Evolutionary conservation across 2,329 filamentous ascomycete species (phyloP).

Genomic region (Coniochaeta sp.): DNA sequence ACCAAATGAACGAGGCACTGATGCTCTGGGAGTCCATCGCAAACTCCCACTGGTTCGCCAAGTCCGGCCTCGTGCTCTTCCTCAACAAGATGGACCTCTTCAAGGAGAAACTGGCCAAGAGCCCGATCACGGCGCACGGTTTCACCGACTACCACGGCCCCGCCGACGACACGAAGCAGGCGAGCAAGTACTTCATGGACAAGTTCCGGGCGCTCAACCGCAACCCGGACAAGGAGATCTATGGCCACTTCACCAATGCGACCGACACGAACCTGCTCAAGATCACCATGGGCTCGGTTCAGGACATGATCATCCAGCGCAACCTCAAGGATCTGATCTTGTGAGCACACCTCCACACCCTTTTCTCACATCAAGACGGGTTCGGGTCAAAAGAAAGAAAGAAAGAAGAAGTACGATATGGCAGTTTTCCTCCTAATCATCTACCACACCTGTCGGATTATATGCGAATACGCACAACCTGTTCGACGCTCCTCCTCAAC

Average conservation of each 20-base stretch:
- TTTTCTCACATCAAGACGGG: too few species aligned
- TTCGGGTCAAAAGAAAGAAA: not conserved
- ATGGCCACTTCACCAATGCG: constrained; percentile 56
- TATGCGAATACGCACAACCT: too few species aligned
- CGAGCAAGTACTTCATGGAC: constrained; percentile 75
- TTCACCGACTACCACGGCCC: constrained; percentile 76
- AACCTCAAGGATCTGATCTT: constrained; percentile 74
- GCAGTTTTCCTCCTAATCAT: too few species aligned
- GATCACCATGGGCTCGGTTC: constrained; percentile 79
- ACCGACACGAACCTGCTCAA: constrained; percentile 70
- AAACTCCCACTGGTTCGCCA: constrained; percentile 81
- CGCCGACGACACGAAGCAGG: constrained; percentile 63
- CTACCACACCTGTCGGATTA: too few species aligned
- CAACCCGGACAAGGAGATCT: constrained; percentile 56
- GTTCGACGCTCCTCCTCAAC: too few species aligned
- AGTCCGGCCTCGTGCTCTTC: constrained; percentile 76
- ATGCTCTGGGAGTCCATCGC: constrained; percentile 84
- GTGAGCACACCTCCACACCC: constrained; percentile 40
- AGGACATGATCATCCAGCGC: constrained; percentile 82
- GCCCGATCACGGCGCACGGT: constrained; percentile 64
- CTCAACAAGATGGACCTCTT: constrained; percentile 86
- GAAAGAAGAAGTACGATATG: too few species aligned
- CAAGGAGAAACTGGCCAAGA: constrained; percentile 65
- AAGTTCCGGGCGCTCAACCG: constrained; percentile 73
- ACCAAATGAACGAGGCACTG: constrained; percentile 85